phyloP scores from a whole-genome alignment of 805 yeast genomes.

The Blastobotrys americana region DNA sequence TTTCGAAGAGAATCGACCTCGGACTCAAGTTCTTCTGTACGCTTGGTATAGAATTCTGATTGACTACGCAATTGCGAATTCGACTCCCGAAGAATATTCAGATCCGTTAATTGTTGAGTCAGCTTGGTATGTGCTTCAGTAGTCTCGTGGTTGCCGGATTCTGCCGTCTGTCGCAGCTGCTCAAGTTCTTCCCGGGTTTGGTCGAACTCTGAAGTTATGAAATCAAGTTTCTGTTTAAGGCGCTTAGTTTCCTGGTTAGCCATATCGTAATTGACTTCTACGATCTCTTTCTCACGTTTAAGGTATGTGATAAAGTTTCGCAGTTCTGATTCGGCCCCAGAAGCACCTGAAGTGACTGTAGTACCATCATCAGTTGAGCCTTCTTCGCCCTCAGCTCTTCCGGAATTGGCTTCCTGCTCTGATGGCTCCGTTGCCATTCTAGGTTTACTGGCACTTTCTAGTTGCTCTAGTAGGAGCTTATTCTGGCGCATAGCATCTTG shows the following conservation, averaged over 20 bases:
- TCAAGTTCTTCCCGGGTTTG: slow-evolving; percentile 43
- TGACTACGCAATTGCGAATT: slow-evolving; percentile 57
- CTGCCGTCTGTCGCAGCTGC: slow-evolving; percentile 26
- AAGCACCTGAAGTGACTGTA: slow-evolving; percentile 1
- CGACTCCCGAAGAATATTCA: slow-evolving; percentile 61
- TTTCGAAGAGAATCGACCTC: slow-evolving; percentile 30
- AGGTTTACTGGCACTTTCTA: slow-evolving; percentile 35
- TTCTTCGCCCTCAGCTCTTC: slow-evolving; percentile 15
- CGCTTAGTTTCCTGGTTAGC: slow-evolving; percentile 48
- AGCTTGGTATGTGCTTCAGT: slow-evolving; percentile 39
- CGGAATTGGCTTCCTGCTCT: neutral
- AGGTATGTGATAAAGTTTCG: slow-evolving; percentile 53
- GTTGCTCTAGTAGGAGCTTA: slow-evolving; percentile 56
- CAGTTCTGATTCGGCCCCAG: slow-evolving; percentile 22
- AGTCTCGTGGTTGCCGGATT: slow-evolving; percentile 15
- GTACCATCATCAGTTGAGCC: slow-evolving; percentile 17
- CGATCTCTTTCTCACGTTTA: slow-evolving; percentile 68
- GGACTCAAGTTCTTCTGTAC: slow-evolving; percentile 36
- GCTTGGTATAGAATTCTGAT: slow-evolving; percentile 28
- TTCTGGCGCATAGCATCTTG: slow-evolving; percentile 63
- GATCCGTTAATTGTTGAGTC: slow-evolving; percentile 48
- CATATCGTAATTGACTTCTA: slow-evolving; percentile 50
- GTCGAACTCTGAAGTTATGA: slow-evolving; percentile 44
- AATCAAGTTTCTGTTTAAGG: slow-evolving; percentile 44
- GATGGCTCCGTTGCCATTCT: slow-evolving; percentile 4